phyloP scores from a whole-genome alignment of 2,329 filamentous ascomycete genomes.

The Alternaria atra region DNA sequence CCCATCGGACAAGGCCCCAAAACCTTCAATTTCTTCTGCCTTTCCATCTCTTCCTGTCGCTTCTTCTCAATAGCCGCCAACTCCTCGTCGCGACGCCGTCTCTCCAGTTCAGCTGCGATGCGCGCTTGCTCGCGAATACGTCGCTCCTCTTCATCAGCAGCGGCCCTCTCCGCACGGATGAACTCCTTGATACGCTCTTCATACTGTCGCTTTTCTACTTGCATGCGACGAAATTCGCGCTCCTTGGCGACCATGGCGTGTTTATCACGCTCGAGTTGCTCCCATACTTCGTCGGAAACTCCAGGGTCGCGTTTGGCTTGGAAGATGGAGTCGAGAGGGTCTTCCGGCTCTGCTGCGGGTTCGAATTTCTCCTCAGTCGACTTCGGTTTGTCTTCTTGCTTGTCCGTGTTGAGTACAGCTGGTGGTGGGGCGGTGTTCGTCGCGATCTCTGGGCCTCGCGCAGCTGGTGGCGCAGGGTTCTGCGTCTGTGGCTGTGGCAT shows the following conservation, averaged over 20 bases:
- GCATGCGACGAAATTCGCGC: slow-evolving; percentile 49
- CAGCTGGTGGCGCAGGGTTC: slow-evolving; percentile 7
- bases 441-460: neutral
- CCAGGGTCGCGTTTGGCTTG: slow-evolving; percentile 60
- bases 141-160: slow-evolving; percentile 20
- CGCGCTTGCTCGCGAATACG: slow-evolving; percentile 28
- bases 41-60: slow-evolving; percentile 51
- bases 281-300: slow-evolving; percentile 69
- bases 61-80: slow-evolving; percentile 52
- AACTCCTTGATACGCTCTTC: slow-evolving; percentile 30
- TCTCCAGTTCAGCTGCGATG: slow-evolving; percentile 30
- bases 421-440: slow-evolving; percentile 17
- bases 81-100: slow-evolving; percentile 38
- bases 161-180: slow-evolving; percentile 23
- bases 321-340: slow-evolving; percentile 23
- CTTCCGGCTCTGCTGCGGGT: neutral
- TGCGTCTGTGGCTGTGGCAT: slow-evolving; percentile 10
- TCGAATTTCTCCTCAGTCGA: neutral
- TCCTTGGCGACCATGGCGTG: slow-evolving; percentile 44
- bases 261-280: slow-evolving; percentile 64
- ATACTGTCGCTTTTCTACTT: slow-evolving; percentile 29
- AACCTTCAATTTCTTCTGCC: slow-evolving; percentile 59
- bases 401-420: neutral
- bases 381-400: slow-evolving; percentile 13
- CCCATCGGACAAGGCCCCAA: slow-evolving; percentile 67